These are phyloP conservation scores for Trametes villosa DNA, from an alignment of 768 basidiomycete species.

Conservation along the genomic window DNA sequence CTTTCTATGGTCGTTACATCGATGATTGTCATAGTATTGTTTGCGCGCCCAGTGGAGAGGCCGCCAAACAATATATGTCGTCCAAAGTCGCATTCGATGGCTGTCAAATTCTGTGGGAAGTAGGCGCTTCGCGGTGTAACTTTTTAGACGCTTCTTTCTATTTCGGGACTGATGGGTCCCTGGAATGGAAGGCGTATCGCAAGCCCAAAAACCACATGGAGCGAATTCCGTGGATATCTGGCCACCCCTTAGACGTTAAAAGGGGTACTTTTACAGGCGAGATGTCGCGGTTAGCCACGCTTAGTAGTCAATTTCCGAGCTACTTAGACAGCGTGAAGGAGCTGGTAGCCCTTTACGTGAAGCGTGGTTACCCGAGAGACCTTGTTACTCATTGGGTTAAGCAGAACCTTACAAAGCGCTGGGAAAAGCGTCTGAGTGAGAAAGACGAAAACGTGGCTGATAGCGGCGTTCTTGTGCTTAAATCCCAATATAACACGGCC, in stretches of 20 bases:
- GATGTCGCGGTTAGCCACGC: slow-evolving; percentile 27
- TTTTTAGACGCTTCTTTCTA: slow-evolving; percentile 40
- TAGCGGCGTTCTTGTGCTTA: slow-evolving; percentile 36
- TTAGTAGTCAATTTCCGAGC: slow-evolving; percentile 32
- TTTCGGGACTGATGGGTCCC: slow-evolving; percentile 15
- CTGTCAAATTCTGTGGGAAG: slow-evolving; percentile 22
- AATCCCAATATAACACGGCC: slow-evolving; percentile 36
- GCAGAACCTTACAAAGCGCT: slow-evolving; percentile 32
- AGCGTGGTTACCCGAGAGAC: slow-evolving; percentile 37
- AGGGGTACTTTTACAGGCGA: slow-evolving; percentile 26
- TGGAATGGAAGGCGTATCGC: slow-evolving; percentile 19
- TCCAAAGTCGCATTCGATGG: slow-evolving; percentile 15
- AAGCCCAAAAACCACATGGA: slow-evolving; percentile 23
- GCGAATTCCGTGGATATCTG: slow-evolving; percentile 24
- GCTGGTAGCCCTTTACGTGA: slow-evolving; percentile 33
- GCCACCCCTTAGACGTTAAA: slow-evolving; percentile 20
- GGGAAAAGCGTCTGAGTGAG: slow-evolving; percentile 33
- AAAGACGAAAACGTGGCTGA: not conserved
- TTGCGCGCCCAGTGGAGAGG: not conserved
- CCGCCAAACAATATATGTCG: not conserved
- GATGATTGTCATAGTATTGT: slow-evolving; percentile 34
- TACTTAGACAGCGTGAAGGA: slow-evolving; percentile 34
- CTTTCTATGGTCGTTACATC: slow-evolving; percentile 39
- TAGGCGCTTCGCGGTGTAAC: not conserved
- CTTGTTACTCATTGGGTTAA: slow-evolving; percentile 33